Percentiles rank a stretch among this genome's conserved stretches.
phyloP scores from a whole-genome alignment of 257 asterid species.

The Prunella vulgaris region DNA sequence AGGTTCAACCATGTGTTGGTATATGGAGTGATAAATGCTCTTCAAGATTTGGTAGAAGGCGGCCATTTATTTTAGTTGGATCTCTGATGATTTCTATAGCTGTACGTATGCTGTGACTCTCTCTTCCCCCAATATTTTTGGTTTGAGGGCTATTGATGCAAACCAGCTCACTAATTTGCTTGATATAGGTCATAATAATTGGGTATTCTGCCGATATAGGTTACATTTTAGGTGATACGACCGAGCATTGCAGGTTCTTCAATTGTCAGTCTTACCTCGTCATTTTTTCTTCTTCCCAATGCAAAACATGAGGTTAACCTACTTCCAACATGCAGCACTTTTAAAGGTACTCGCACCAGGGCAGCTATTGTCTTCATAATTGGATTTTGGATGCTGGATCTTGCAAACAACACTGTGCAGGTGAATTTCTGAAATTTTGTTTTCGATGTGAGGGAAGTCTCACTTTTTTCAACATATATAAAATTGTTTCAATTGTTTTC shows the following conservation, averaged over 20 bases:
- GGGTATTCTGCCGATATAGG: slow-evolving; percentile 99
- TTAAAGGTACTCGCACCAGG: slow-evolving; percentile 93
- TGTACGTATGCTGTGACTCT: slow-evolving; percentile 45
- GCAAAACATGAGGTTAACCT: slow-evolving; percentile 24
- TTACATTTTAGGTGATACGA: slow-evolving; percentile 84
- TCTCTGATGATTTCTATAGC: slow-evolving; percentile 79
- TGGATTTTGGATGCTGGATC: slow-evolving; percentile 99
- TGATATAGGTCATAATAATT: slow-evolving; percentile 78
- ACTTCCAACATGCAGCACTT: slow-evolving; percentile 70
- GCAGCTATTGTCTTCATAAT: slow-evolving; percentile 85
- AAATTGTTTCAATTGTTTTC: slow-evolving; percentile 17
- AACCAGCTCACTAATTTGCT: slow-evolving; percentile 38
- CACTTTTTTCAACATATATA: background rate
- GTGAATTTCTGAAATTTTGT: slow-evolving; percentile 35
- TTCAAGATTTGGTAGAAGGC: slow-evolving; percentile 86
- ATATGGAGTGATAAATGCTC: slow-evolving; percentile 95
- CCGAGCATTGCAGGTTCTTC: slow-evolving; percentile 96
- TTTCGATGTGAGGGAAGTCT: slow-evolving; percentile 5
- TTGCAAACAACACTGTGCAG: slow-evolving; percentile 99
- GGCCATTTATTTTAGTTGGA: slow-evolving; percentile 85
- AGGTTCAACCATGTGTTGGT: slow-evolving; percentile 99
- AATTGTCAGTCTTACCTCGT: slow-evolving; percentile 17
- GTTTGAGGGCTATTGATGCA: slow-evolving; percentile 11
- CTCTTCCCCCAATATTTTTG: background rate
- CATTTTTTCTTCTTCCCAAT: slow-evolving; percentile 15